Conservation (phyloP, 2,329 filamentous ascomycete species). For the Pseudocercospora cruenta region DNA sequence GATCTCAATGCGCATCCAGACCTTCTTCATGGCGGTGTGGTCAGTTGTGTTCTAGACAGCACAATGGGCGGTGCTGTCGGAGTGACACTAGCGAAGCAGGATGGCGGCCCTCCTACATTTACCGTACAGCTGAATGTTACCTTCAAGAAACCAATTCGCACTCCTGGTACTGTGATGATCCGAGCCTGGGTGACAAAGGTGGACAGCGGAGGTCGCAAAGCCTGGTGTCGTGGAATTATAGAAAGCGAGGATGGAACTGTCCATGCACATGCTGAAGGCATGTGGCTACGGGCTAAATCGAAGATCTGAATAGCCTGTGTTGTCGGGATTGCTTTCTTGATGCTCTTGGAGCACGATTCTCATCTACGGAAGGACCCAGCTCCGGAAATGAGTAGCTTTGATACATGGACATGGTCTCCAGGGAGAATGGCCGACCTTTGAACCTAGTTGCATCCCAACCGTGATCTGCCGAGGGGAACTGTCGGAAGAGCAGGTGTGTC, state of each 20-base stretch:
- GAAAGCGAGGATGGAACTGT: slow-evolving; percentile 27
- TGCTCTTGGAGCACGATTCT: too few species aligned
- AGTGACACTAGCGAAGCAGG: slow-evolving; percentile 18
- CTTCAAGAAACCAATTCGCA: slow-evolving; percentile 27
- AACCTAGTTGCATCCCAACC: not conserved
- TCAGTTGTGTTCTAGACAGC: slow-evolving; percentile 27
- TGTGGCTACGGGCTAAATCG: slow-evolving; percentile 28
- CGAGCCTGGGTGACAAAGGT: slow-evolving; percentile 26
- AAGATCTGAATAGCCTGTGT: slow-evolving; percentile 2
- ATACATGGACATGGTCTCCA: not conserved
- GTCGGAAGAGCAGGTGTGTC: too few species aligned
- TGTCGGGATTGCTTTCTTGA: not conserved
- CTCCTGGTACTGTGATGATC: slow-evolving; percentile 27
- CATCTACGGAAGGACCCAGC: not conserved
- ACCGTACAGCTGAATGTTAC: slow-evolving; percentile 30
- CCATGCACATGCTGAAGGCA: slow-evolving; percentile 26
- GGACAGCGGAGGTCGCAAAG: slow-evolving; percentile 27
- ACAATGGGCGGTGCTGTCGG: slow-evolving; percentile 23
- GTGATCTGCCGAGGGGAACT: not conserved
- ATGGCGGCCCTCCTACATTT: slow-evolving; percentile 19
- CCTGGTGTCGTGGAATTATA: slow-evolving; percentile 26
- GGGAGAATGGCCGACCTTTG: not conserved
- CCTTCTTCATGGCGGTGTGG: slow-evolving; percentile 28
- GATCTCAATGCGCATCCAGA: slow-evolving; percentile 30
- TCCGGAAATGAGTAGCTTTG: not conserved